Percentiles rank a stretch among this genome's conserved stretches.
These are phyloP conservation scores for Triglochin maritima DNA, from an alignment of 106 monocot species.

Conservation along the genomic window DNA sequence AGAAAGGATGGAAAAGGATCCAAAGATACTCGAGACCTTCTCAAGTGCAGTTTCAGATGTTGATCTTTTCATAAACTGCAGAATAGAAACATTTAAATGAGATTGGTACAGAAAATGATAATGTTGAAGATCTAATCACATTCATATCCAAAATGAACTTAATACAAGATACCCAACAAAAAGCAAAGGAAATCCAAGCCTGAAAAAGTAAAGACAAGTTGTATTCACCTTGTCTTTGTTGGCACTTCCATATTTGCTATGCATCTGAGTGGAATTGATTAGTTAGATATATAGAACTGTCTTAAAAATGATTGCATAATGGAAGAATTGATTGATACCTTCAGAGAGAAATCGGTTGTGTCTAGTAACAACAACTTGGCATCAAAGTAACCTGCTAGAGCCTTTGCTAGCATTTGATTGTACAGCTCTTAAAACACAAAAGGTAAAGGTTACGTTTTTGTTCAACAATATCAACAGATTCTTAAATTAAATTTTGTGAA, in stretches of 20 bases:
- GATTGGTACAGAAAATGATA: background rate
- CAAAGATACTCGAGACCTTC: constrained; percentile 59
- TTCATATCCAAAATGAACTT: background rate
- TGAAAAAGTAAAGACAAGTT: background rate
- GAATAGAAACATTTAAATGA: background rate
- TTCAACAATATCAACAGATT: background rate
- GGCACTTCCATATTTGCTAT: constrained; percentile 17
- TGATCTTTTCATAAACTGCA: constrained; percentile 55
- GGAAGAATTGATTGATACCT: constrained; percentile 23
- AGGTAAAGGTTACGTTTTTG: constrained; percentile 7
- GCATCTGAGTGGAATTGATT: constrained; percentile 31
- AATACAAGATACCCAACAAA: background rate
- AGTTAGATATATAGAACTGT: background rate
- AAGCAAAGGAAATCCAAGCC: background rate
- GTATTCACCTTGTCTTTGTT: constrained; percentile 4
- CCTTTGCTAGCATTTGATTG: constrained; percentile 80
- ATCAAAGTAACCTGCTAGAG: constrained; percentile 54
- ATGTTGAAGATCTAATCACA: background rate
- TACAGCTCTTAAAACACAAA: constrained; percentile 48
- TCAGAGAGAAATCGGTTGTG: constrained; percentile 53
- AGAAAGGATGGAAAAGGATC: constrained; percentile 52
- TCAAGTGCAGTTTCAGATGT: constrained; percentile 57
- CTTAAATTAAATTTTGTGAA: background rate
- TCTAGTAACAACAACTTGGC: constrained; percentile 65
- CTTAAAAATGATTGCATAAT: background rate